These are phyloP conservation scores for Exophiala lecanii-corni DNA, from an alignment of 2,329 filamentous ascomycete species.

Conservation along the genomic window DNA sequence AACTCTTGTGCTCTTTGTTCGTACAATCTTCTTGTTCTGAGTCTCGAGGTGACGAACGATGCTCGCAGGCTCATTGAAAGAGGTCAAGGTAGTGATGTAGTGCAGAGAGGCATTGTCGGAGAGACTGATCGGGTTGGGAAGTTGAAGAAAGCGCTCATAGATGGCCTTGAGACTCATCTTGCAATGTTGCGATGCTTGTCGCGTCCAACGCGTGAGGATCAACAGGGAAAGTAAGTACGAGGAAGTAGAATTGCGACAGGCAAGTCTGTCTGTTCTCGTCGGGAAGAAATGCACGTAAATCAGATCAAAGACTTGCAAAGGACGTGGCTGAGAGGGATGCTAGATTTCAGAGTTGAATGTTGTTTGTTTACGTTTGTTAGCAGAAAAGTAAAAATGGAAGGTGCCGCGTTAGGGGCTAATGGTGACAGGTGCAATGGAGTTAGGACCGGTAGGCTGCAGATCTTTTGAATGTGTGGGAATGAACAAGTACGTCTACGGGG, in stretches of 20 bases:
- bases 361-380: too few relatives aligned
- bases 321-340: too few relatives aligned
- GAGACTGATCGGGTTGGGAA: slow-evolving; percentile 60
- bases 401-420: too few relatives aligned
- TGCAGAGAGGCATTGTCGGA: slow-evolving; percentile 65
- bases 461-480: too few relatives aligned
- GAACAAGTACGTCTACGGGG: too few relatives aligned
- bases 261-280: too few relatives aligned
- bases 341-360: too few relatives aligned
- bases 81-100: slow-evolving; percentile 85
- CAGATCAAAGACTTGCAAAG: too few relatives aligned
- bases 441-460: too few relatives aligned
- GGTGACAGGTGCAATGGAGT: too few relatives aligned
- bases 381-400: too few relatives aligned
- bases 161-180: slow-evolving; percentile 43
- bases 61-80: slow-evolving; percentile 63
- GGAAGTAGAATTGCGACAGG: slow-evolving; percentile 1
- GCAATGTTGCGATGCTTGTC: slow-evolving; percentile 13
- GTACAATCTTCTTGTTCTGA: slow-evolving; percentile 64
- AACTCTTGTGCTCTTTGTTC: slow-evolving; percentile 76
- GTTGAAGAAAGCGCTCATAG: slow-evolving; percentile 69
- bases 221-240: slow-evolving; percentile 5
- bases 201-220: slow-evolving; percentile 1
- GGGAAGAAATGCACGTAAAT: too few relatives aligned
- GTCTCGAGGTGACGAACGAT: slow-evolving; percentile 77